These are phyloP conservation scores for Cyberlindnera saturnus DNA, from an alignment of 805 yeast genomes.

Conservation along the genomic window DNA sequence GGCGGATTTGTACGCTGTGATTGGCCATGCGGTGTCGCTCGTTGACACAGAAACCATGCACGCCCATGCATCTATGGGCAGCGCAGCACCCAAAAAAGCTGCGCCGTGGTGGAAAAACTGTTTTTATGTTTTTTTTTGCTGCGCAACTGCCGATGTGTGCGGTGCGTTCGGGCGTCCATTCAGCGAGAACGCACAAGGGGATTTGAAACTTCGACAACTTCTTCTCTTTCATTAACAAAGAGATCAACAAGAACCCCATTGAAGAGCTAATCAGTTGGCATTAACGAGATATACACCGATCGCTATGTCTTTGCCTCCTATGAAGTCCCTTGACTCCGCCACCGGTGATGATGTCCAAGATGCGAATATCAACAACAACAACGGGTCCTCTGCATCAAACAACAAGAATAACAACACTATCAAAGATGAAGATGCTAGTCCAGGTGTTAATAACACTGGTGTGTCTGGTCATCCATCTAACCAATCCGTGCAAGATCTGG, in stretches of 20 bases:
- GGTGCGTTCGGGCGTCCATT: background rate
- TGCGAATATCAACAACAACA: slow-evolving; percentile 4
- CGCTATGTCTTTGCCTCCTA: slow-evolving; percentile 15
- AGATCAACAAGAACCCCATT: background rate
- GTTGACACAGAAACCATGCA: too few relatives aligned
- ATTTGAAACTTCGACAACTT: background rate
- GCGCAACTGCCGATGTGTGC: too few relatives aligned
- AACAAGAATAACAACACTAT: slow-evolving; percentile 6
- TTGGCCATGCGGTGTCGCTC: too few relatives aligned
- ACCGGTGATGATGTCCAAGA: slow-evolving; percentile 8
- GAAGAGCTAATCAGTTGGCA: background rate
- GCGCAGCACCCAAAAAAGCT: too few relatives aligned
- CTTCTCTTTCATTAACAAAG: background rate
- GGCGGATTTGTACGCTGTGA: too few relatives aligned
- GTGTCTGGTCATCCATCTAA: background rate
- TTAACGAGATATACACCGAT: background rate
- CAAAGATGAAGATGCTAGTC: slow-evolving; percentile 1
- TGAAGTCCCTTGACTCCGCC: slow-evolving; percentile 9
- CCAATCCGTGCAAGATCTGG: background rate
- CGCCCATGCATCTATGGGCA: too few relatives aligned
- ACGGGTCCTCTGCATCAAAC: slow-evolving; percentile 2
- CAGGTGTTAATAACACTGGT: background rate
- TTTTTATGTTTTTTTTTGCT: too few relatives aligned
- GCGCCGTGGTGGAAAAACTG: too few relatives aligned
- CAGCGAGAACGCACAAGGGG: slow-evolving; percentile 1